Conservation (phyloP, 2,329 filamentous ascomycete genomes). For the Aquanectria penicillioides region DNA sequence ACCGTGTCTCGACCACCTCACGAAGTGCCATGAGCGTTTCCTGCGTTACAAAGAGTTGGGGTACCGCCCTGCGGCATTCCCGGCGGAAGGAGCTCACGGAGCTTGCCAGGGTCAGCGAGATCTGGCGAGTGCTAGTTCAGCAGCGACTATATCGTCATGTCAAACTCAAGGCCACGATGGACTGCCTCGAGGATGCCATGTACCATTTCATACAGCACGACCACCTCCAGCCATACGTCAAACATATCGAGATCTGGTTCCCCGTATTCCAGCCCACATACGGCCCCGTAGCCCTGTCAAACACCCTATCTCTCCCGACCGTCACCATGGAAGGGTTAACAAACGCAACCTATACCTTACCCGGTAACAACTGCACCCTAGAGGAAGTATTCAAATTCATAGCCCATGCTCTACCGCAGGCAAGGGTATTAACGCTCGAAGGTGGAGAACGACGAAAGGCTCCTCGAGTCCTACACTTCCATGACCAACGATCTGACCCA, state of each 20-base stretch:
- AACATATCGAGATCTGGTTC: conserved; percentile 81
- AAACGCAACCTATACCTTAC: conserved; percentile 67
- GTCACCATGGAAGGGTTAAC: conserved; percentile 66
- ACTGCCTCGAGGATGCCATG: conserved; percentile 68
- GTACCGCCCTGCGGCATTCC: conserved; percentile 72
- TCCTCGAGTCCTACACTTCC: conserved; percentile 65
- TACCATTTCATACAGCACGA: conserved; percentile 67
- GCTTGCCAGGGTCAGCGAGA: conserved; percentile 68
- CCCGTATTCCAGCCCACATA: conserved; percentile 74
- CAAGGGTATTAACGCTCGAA: conserved; percentile 75
- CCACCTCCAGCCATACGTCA: conserved; percentile 71
- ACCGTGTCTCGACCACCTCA: conserved; percentile 69
- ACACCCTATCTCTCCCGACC: conserved; percentile 58
- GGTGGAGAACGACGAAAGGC: conserved; percentile 82
- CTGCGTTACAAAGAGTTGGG: conserved; percentile 68
- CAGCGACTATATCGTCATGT: conserved; percentile 79
- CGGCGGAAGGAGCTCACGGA: conserved; percentile 74
- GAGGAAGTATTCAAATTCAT: conserved; percentile 76
- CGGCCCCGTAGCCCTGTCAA: conserved; percentile 53
- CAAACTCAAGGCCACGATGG: conserved; percentile 76
- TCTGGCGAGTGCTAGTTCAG: conserved; percentile 77
- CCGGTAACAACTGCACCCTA: conserved; percentile 74
- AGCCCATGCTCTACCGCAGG: conserved; percentile 65
- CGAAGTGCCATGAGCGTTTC: conserved; percentile 65
- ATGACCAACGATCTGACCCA: conserved; percentile 32